Percentiles rank a stretch among this genome's conserved stretches.
Conservation (phyloP, 768 basidiomycete genomes). For the Pulveroboletus sp. region DNA sequence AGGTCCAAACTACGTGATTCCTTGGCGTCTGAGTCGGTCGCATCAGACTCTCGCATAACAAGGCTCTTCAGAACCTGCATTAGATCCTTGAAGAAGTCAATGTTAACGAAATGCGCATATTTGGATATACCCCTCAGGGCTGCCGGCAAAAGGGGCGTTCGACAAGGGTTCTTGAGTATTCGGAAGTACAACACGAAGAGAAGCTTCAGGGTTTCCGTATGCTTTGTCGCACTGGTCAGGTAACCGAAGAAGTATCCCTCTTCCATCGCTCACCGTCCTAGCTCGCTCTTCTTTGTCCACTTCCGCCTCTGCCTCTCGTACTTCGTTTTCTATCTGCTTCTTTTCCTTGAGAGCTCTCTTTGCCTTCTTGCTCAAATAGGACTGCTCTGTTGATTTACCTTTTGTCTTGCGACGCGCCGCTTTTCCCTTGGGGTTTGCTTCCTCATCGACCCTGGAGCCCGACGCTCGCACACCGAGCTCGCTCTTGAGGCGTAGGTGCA, state of each 20-base stretch:
- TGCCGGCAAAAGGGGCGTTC: constrained; percentile 75
- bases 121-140: constrained; percentile 89
- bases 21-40: constrained; percentile 37
- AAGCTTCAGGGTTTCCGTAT: constrained; percentile 97
- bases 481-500: constrained; percentile 80
- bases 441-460: constrained; percentile 58
- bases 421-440: constrained; percentile 40
- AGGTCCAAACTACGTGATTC: constrained; percentile 31
- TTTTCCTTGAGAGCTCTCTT: constrained; percentile 82
- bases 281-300: constrained; percentile 89
- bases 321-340: constrained; percentile 86
- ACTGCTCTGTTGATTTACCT: constrained; percentile 53
- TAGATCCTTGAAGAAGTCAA: constrained; percentile 97
- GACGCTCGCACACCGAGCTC: constrained; percentile 82
- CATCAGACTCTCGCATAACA: constrained; percentile 48
- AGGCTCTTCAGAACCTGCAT: constrained; percentile 80
- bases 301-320: constrained; percentile 91
- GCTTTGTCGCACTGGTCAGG: constrained; percentile 45
- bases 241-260: constrained; percentile 3
- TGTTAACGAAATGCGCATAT: constrained; percentile 94
- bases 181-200: constrained; percentile 96
- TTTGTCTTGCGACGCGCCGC: constrained; percentile 42
- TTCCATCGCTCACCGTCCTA: constrained; percentile 54
- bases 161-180: constrained; percentile 80
- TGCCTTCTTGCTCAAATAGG: constrained; percentile 89